Evolutionary conservation across 2,329 filamentous ascomycete genomes (phyloP), one percentile per base, ranked within the genome.

Genomic region (Teratosphaeria viscida): DNA sequence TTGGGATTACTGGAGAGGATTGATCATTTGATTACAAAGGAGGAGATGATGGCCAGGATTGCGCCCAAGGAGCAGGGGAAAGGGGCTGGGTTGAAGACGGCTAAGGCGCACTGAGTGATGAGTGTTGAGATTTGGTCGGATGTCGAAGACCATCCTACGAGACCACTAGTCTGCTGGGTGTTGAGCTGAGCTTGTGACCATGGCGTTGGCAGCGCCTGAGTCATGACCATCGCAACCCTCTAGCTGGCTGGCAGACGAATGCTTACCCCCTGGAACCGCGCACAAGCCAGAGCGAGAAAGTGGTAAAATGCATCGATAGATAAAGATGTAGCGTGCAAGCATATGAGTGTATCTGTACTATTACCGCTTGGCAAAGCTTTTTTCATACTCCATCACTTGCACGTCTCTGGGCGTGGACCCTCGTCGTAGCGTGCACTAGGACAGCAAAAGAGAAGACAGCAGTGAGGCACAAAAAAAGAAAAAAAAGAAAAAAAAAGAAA

Each of bases 31-130:
- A 99, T 99, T 71, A 99, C 95, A 59, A 97, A 97, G 82, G 94
- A 99, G 78, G 94, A 99, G 81, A 99, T 99, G 94, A 99, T 99
- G 94, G 94, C 94, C 49, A 84, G 92, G 61, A 97, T 99, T 70
- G 43, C 43, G n/a, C 43, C 43, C 16, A 49, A 49, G 43, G 43
- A 49, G 43, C 43, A 49, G 43, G 19, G 16, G 7, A 49, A 49
- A n/a, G 43, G 43, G 43, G 19, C 16, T 23, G 43, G 43, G 43
- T 23, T 49, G 43, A 49, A 49, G 43, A 26, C 43, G 6, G 43
- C 43, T 2, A 49, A 49, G 43, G 43, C 43, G 43, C 43, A 49
- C 11, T 49, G 19, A 49, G 16, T 10, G 43, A n/a, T 5, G 29
- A 32, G 29, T 32, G 29, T 7, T 4, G 29, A 32, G 29, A 32